phyloP scores from a whole-genome alignment of 371 early-diverging fungal genomes.

The Lichtheimia corymbifera region DNA sequence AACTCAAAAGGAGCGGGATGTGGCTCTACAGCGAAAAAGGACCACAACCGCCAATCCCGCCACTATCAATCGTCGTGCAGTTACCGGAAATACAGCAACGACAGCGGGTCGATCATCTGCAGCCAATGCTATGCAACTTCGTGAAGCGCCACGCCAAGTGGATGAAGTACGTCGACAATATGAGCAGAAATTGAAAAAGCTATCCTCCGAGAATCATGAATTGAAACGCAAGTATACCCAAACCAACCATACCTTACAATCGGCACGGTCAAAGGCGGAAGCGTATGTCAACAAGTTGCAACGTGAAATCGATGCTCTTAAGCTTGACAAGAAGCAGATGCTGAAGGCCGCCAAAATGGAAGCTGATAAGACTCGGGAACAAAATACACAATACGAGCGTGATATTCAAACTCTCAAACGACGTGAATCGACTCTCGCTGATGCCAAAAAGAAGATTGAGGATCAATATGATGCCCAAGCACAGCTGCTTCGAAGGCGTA shows the following conservation, averaged over 20 bases:
- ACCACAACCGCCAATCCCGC: neutral
- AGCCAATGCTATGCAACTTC: constrained; percentile 15
- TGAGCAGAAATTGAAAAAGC: constrained; percentile 65
- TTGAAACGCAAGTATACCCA: constrained; percentile 56
- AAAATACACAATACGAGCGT: constrained; percentile 52
- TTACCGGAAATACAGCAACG: constrained; percentile 5
- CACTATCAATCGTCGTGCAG: neutral
- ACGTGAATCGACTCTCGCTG: constrained; percentile 35
- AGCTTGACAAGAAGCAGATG: constrained; percentile 74
- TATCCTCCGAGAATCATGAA: constrained; percentile 67
- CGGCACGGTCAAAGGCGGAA: constrained; percentile 51
- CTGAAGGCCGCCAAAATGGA: constrained; percentile 67
- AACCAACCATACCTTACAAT: constrained; percentile 45
- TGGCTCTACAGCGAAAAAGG: constrained; percentile 11
- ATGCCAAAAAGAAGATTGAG: constrained; percentile 69
- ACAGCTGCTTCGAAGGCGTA: constrained; percentile 43
- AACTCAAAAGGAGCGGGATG: constrained; percentile 65
- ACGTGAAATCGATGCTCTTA: constrained; percentile 52
- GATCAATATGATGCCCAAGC: constrained; percentile 58
- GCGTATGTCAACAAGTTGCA: constrained; percentile 33
- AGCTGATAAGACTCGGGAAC: constrained; percentile 58
- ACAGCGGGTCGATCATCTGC: constrained; percentile 6
- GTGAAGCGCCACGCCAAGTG: constrained; percentile 28
- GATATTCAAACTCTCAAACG: constrained; percentile 68
- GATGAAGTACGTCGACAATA: constrained; percentile 45